Evolutionary conservation across 768 basidiomycete genomes (phyloP).

Genomic region (Phanerochaete carnosa): DNA sequence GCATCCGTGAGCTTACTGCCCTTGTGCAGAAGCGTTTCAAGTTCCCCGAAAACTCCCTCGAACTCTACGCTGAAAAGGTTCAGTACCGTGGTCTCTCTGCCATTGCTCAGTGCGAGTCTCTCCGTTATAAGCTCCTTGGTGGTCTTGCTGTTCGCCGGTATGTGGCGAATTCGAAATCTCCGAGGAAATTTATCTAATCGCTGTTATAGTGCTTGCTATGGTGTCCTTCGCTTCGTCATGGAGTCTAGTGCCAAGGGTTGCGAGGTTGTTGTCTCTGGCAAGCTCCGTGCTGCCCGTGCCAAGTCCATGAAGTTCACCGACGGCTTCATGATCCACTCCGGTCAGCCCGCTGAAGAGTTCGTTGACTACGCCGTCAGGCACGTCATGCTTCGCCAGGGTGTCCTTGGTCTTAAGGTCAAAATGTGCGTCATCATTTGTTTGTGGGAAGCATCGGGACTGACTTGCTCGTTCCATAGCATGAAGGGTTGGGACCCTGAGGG

Average conservation of each 20-base stretch:
- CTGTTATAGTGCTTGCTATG: slow-evolving; percentile 82
- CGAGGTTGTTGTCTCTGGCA: slow-evolving; percentile 99
- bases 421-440: slow-evolving; percentile 57
- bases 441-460: slow-evolving; percentile 10
- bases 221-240: slow-evolving; percentile 99
- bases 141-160: slow-evolving; percentile 98
- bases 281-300: slow-evolving; percentile 98
- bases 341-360: slow-evolving; percentile 95
- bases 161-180: slow-evolving; percentile 26
- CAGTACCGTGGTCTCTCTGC: slow-evolving; percentile 97
- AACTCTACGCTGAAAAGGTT: slow-evolving; percentile 99
- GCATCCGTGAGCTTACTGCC: slow-evolving; percentile 96
- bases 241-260: slow-evolving; percentile 99
- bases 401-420: slow-evolving; percentile 99
- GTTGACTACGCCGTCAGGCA: slow-evolving; percentile 98
- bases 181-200: neutral
- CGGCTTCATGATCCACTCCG: slow-evolving; percentile 98
- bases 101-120: slow-evolving; percentile 96
- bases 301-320: slow-evolving; percentile 99
- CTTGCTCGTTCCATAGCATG: slow-evolving; percentile 61
- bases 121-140: slow-evolving; percentile 98
- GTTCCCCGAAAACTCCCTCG: slow-evolving; percentile 98
- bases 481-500: slow-evolving; percentile 95
- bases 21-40: slow-evolving; percentile 99
- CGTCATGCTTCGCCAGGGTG: slow-evolving; percentile 97